Percentiles rank a stretch among this genome's conserved stretches.
Conservation (phyloP, 169 alveolate species). For the Toxoplasma gondii region DNA sequence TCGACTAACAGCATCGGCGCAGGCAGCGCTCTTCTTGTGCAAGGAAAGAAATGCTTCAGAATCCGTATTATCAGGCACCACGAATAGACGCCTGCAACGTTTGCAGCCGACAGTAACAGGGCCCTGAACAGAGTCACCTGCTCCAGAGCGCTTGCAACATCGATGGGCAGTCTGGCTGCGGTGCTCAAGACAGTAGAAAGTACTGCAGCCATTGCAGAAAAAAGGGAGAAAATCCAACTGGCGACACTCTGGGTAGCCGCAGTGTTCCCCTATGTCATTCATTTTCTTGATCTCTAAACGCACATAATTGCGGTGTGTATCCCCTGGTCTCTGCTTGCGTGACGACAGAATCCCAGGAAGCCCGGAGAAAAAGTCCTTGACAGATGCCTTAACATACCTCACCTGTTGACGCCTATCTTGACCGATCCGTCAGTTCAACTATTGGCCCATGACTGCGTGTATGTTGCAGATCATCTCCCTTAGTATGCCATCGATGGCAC, state of each 20-base stretch:
- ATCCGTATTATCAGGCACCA: not conserved
- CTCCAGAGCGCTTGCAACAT: not conserved
- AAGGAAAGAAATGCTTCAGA: not conserved
- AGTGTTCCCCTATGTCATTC: conserved; percentile 31
- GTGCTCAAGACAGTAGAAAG: conserved; percentile 15
- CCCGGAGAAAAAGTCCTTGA: too few species aligned
- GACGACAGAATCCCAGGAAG: too few species aligned
- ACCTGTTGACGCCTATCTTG: too few species aligned
- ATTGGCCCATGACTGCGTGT: too few species aligned
- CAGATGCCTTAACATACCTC: too few species aligned
- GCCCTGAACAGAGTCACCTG: not conserved
- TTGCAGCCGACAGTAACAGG: not conserved
- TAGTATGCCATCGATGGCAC: too few species aligned
- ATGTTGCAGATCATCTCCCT: too few species aligned
- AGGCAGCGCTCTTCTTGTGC: not conserved
- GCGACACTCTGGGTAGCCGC: not conserved
- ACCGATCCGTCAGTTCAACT: too few species aligned
- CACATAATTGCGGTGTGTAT: not conserved
- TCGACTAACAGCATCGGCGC: not conserved
- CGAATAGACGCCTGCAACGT: conserved; percentile 27
- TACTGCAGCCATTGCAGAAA: not conserved
- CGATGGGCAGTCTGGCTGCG: not conserved
- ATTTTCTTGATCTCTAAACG: not conserved
- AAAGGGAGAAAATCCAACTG: conserved; percentile 31
- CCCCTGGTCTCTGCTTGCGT: too few species aligned